Percentiles rank a stretch among this genome's conserved stretches.
phyloP scores from a whole-genome alignment of 768 basidiomycete species.

The Naganishia vishniacii region DNA sequence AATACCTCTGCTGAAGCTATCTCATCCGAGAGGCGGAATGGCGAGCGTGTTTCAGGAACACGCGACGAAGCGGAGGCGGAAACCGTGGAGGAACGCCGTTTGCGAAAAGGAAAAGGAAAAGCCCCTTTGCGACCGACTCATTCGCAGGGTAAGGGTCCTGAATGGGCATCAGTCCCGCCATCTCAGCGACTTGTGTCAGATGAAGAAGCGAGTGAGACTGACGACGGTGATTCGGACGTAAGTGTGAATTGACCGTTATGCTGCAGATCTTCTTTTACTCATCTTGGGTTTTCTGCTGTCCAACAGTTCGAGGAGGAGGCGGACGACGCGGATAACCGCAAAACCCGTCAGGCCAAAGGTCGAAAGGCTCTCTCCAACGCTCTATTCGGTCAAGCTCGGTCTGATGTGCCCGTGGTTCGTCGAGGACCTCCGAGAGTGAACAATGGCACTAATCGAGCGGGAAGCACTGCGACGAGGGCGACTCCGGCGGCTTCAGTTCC shows the following conservation, averaged over 20 bases:
- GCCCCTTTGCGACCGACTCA: background rate
- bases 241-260: background rate
- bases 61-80: background rate
- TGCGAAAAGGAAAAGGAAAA: background rate
- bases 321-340: background rate
- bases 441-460: background rate
- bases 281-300: too few species aligned
- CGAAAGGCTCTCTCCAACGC: background rate
- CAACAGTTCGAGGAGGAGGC: background rate
- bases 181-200: conserved; percentile 3
- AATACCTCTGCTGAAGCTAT: too few species aligned
- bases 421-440: background rate
- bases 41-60: background rate
- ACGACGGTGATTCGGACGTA: background rate
- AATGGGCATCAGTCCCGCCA: background rate
- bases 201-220: background rate
- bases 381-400: background rate
- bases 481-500: background rate
- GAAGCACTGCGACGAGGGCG: background rate
- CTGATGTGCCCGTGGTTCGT: conserved; percentile 2
- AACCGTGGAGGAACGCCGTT: background rate
- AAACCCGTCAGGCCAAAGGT: background rate
- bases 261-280: background rate
- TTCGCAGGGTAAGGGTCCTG: background rate
- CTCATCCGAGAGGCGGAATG: background rate